Conservation (phyloP, 2,329 filamentous ascomycete species). For the Fusarium cicatricum region DNA sequence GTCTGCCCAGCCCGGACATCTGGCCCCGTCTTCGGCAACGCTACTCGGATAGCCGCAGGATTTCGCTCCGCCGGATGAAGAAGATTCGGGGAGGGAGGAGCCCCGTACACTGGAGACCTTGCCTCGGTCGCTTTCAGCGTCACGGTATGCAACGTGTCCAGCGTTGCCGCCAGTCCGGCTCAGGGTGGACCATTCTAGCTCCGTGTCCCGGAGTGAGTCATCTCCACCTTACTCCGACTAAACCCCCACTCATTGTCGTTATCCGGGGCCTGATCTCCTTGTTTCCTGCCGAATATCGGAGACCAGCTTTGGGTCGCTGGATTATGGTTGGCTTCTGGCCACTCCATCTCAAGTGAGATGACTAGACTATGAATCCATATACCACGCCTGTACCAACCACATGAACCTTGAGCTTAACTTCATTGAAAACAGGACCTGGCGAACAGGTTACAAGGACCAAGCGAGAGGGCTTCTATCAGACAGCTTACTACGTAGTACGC, state of each 20-base stretch:
- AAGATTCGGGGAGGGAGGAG: conserved; percentile 23
- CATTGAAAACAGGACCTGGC: not conserved
- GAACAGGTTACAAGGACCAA: conserved; percentile 2
- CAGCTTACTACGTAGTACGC: not conserved
- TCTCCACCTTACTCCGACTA: conserved; percentile 33
- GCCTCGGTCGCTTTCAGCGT: conserved; percentile 10
- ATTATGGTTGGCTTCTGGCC: too few species aligned
- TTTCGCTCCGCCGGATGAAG: conserved; percentile 8
- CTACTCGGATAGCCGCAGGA: conserved; percentile 13
- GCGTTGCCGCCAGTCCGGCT: conserved; percentile 18
- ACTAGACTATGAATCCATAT: not conserved
- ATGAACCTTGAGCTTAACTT: not conserved
- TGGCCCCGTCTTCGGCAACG: conserved; percentile 14
- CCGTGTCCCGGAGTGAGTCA: conserved; percentile 23
- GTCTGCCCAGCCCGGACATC: conserved; percentile 4
- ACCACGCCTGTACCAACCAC: not conserved
- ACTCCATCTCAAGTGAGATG: not conserved
- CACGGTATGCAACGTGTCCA: conserved; percentile 28
- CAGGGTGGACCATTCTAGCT: conserved; percentile 9
- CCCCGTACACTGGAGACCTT: conserved; percentile 16
- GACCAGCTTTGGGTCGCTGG: too few species aligned
- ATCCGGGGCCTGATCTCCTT: conserved; percentile 21
- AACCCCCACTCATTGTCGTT: conserved; percentile 6
- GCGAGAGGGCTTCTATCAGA: conserved; percentile 1
- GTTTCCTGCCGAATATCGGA: conserved; percentile 14